A percentile compares a stretch with the other conserved stretches of the same genome.
These are phyloP conservation scores for Kwoniella heveanensis DNA, from an alignment of 768 basidiomycete species.

Conservation along the genomic window DNA sequence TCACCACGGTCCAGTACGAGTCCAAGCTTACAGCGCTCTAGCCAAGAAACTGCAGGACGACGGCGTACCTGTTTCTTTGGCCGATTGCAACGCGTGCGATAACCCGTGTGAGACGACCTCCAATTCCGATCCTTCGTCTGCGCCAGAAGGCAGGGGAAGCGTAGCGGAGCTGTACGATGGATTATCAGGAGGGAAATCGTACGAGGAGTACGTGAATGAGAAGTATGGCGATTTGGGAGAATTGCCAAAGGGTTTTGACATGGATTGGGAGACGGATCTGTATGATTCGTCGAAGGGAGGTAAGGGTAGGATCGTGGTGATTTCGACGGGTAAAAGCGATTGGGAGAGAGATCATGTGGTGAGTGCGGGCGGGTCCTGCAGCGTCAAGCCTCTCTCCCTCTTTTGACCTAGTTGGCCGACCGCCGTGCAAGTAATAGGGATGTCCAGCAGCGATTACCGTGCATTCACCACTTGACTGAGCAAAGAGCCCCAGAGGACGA, in stretches of 20 bases:
- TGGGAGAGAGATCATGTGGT: constrained; percentile 78
- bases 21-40: constrained; percentile 27
- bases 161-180: constrained; percentile 49
- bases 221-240: constrained; percentile 55
- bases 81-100: constrained; percentile 72
- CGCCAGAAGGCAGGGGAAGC: constrained; percentile 39
- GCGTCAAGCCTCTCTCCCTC: background rate
- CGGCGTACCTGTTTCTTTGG: constrained; percentile 67
- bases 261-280: constrained; percentile 79
- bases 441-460: too few species aligned
- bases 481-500: too few species aligned
- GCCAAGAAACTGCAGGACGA: constrained; percentile 62
- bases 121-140: too few species aligned
- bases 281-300: constrained; percentile 84
- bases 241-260: constrained; percentile 70
- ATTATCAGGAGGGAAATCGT: constrained; percentile 34
- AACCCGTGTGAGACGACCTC: constrained; percentile 69
- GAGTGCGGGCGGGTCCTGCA: constrained; percentile 9
- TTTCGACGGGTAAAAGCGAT: constrained; percentile 86
- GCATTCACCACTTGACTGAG: too few species aligned
- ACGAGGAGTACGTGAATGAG: constrained; percentile 49
- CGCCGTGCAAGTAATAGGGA: too few species aligned
- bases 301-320: constrained; percentile 77
- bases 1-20: constrained; percentile 31
- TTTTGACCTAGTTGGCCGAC: too few species aligned